A percentile compares a stretch with the other conserved stretches of the same genome.
Evolutionary conservation across 2,329 filamentous ascomycete species (phyloP).

Genomic region (Bipolaris cookei): DNA sequence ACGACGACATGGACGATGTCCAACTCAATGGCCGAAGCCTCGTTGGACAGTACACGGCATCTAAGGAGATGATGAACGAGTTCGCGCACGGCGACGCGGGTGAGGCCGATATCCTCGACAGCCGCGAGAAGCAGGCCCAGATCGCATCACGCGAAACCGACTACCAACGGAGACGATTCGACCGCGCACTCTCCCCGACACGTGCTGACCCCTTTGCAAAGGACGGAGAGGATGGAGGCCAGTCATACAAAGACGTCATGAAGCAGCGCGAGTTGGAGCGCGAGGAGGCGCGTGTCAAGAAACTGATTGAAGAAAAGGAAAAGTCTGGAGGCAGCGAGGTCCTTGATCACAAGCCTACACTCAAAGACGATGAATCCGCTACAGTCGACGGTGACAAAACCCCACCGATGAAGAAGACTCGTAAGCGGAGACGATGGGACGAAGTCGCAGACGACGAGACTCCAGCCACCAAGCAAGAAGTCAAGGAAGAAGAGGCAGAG

Average conservation of each 20-base stretch:
- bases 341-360: conserved; percentile 72
- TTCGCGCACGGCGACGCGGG: conserved; percentile 89
- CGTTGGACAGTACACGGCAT: conserved; percentile 95
- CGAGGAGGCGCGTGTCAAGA: conserved; percentile 86
- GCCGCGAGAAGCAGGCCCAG: conserved; percentile 85
- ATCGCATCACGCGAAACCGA: conserved; percentile 94
- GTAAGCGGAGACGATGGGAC: conserved; percentile 94
- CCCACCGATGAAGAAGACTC: conserved; percentile 65
- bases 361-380: conserved; percentile 65
- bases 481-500: conserved; percentile 29
- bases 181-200: conserved; percentile 81
- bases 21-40: conserved; percentile 72
- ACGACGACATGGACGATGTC: conserved; percentile 77
- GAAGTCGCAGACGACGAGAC: conserved; percentile 59
- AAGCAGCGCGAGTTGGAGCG: conserved; percentile 86
- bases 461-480: conserved; percentile 22
- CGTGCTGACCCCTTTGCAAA: conserved; percentile 84
- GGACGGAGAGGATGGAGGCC: conserved; percentile 74
- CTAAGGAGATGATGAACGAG: conserved; percentile 89
- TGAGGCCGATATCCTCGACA: conserved; percentile 87
- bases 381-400: conserved; percentile 74
- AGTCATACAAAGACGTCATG: conserved; percentile 91
- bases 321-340: conserved; percentile 65
- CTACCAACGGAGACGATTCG: conserved; percentile 94
- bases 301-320: conserved; percentile 78